These are phyloP conservation scores for Acidomyces sp. DNA, from an alignment of 495 filamentous ascomycete species.

Conservation along the genomic window DNA sequence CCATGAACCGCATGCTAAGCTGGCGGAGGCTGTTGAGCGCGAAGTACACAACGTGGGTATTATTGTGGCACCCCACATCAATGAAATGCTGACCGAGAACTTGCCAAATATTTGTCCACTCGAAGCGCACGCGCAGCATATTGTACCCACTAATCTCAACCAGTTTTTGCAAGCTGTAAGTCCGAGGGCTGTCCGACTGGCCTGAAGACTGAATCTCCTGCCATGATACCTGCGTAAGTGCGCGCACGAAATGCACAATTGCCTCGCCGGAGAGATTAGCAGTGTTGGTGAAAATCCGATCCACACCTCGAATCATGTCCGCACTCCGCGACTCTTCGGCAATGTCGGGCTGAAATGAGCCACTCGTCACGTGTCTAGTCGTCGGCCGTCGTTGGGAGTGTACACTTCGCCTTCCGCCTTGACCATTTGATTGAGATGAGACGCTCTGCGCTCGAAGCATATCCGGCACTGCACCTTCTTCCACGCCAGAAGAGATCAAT, in stretches of 20 bases:
- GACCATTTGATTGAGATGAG: background rate
- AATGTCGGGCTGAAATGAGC: slow-evolving; percentile 68
- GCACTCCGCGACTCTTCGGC: slow-evolving; percentile 84
- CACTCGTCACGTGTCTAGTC: slow-evolving; percentile 39
- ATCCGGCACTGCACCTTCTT: slow-evolving; percentile 83
- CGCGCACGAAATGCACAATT: slow-evolving; percentile 93
- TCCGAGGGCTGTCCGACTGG: slow-evolving; percentile 84
- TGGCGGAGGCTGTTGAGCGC: slow-evolving; percentile 89
- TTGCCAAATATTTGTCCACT: slow-evolving; percentile 96
- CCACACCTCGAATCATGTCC: slow-evolving; percentile 82
- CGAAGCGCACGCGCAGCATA: slow-evolving; percentile 94
- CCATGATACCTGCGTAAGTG: slow-evolving; percentile 93
- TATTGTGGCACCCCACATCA: slow-evolving; percentile 86
- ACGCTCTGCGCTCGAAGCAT: slow-evolving; percentile 63
- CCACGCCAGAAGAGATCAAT: slow-evolving; percentile 84
- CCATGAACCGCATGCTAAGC: slow-evolving; percentile 95
- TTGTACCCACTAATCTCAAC: slow-evolving; percentile 99
- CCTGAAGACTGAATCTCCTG: slow-evolving; percentile 96
- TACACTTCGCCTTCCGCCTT: slow-evolving; percentile 47
- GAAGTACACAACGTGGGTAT: slow-evolving; percentile 92
- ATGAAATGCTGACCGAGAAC: slow-evolving; percentile 97
- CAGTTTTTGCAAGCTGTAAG: slow-evolving; percentile 92
- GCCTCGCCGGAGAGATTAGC: slow-evolving; percentile 86
- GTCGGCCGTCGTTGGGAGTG: slow-evolving; percentile 48
- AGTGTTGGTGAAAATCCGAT: slow-evolving; percentile 91